Evolutionary conservation across 179 eudicot genomes (phyloP).

Genomic region (Patellifolia procumbens): DNA sequence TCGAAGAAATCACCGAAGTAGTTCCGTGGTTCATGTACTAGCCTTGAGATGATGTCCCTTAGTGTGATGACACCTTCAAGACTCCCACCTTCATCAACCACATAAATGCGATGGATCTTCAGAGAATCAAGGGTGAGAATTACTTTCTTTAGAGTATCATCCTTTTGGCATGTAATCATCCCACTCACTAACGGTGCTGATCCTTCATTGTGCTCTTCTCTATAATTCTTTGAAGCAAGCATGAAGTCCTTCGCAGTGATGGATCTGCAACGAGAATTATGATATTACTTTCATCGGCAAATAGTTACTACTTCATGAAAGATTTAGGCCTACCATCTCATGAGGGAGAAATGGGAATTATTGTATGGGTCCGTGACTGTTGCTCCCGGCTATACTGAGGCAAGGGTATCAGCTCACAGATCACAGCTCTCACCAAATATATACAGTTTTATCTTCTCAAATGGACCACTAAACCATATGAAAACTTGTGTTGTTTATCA

Average conservation of each 20-base stretch:
- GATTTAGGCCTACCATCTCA: background rate
- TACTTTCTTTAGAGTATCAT: slow-evolving; percentile 64
- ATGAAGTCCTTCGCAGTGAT: slow-evolving; percentile 91
- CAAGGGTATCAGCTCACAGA: no score
- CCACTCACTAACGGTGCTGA: slow-evolving; percentile 43
- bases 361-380: no score
- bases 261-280: slow-evolving; percentile 49
- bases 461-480: no score
- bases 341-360: background rate
- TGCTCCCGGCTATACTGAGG: no score
- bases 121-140: slow-evolving; percentile 64
- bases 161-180: slow-evolving; percentile 68
- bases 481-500: no score
- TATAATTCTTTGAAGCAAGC: slow-evolving; percentile 63
- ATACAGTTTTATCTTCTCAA: no score
- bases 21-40: slow-evolving; percentile 87
- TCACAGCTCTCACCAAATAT: no score
- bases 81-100: slow-evolving; percentile 64
- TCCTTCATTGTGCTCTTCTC: slow-evolving; percentile 51
- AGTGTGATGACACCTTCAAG: slow-evolving; percentile 86
- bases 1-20: slow-evolving; percentile 97
- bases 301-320: background rate
- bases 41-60: slow-evolving; percentile 92
- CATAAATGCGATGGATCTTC: slow-evolving; percentile 83
- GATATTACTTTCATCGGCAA: background rate